Percentiles rank a stretch among this genome's conserved stretches.
Evolutionary conservation across 2,329 filamentous ascomycete genomes (phyloP).

Genomic region (Botrytis fabae): DNA sequence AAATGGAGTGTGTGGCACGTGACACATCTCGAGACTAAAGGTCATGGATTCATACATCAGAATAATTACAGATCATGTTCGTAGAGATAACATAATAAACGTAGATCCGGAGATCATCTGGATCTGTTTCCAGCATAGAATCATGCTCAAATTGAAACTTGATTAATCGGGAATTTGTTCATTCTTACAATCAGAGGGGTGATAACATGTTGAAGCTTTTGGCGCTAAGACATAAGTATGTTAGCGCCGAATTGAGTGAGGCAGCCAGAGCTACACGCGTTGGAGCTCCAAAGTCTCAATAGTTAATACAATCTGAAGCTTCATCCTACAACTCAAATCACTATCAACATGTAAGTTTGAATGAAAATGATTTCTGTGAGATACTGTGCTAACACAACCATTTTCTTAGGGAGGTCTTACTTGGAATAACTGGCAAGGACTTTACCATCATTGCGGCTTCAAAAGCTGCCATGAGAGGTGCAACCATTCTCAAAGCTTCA

Average conservation of each 20-base stretch:
- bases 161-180: background rate
- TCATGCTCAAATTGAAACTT: background rate
- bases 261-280: slow-evolving; percentile 39
- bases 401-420: slow-evolving; percentile 80
- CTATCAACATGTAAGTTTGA: slow-evolving; percentile 35
- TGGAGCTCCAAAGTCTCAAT: slow-evolving; percentile 28
- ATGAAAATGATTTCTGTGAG: background rate
- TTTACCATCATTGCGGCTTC: slow-evolving; percentile 97
- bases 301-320: slow-evolving; percentile 32
- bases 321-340: slow-evolving; percentile 31
- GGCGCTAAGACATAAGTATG: slow-evolving; percentile 16
- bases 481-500: slow-evolving; percentile 88
- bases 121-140: background rate
- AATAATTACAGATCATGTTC: background rate
- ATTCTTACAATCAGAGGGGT: background rate
- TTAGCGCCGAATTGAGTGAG: slow-evolving; percentile 29
- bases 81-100: background rate
- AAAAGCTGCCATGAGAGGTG: slow-evolving; percentile 97
- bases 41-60: background rate
- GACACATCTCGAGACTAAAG: background rate
- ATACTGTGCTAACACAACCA: slow-evolving; percentile 24
- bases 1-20: background rate
- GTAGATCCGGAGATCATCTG: background rate
- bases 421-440: slow-evolving; percentile 98
- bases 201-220: slow-evolving; percentile 11